Evolutionary conservation across 345 rosid genomes (phyloP).

Genomic region (Brassica cretica): DNA sequence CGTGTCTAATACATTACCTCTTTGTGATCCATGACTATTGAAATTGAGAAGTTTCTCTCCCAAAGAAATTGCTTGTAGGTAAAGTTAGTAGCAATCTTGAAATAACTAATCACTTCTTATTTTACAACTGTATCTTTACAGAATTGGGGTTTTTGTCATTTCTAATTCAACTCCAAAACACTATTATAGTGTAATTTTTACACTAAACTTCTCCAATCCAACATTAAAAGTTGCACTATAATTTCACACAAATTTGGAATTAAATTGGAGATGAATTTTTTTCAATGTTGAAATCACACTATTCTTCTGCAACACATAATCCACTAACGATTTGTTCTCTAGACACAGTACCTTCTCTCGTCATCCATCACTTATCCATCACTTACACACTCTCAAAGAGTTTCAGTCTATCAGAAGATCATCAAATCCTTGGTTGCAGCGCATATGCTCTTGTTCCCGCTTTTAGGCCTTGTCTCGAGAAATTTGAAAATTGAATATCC

Average conservation of each 20-base stretch:
- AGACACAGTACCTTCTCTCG: constrained; percentile 50
- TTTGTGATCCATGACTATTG: too few relatives aligned
- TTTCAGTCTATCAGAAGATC: neutral
- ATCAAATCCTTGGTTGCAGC: neutral
- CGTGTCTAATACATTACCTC: too few relatives aligned
- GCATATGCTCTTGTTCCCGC: neutral
- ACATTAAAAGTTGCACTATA: too few relatives aligned
- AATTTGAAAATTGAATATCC: too few relatives aligned
- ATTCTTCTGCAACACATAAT: constrained; percentile 56
- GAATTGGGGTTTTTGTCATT: neutral
- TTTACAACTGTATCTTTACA: neutral
- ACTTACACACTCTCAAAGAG: neutral
- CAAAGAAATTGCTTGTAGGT: neutral
- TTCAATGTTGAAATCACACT: too few relatives aligned
- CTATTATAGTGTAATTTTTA: too few relatives aligned
- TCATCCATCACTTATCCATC: constrained; percentile 70
- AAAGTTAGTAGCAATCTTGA: neutral
- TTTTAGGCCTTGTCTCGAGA: neutral
- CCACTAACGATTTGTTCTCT: constrained; percentile 63
- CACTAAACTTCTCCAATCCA: too few relatives aligned
- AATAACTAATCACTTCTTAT: neutral
- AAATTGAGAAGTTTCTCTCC: neutral
- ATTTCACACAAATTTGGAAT: too few relatives aligned
- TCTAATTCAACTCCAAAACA: too few relatives aligned
- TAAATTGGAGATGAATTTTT: too few relatives aligned